These are phyloP conservation scores for Yarrowia sp. DNA, from an alignment of 805 yeast genomes.

Conservation along the genomic window DNA sequence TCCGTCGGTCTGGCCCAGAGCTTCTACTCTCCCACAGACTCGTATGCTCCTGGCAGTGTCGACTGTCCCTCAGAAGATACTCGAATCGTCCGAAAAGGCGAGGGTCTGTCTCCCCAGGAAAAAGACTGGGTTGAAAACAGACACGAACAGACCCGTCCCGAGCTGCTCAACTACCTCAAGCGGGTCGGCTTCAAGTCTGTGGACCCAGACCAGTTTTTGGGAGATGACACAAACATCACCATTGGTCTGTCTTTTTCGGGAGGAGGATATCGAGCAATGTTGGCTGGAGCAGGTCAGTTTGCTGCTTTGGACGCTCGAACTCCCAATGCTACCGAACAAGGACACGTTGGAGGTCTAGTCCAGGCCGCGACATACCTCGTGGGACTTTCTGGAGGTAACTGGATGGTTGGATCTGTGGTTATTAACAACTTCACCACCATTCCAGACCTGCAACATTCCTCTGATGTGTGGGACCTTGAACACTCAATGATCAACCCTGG, in stretches of 20 bases:
- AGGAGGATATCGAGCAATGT: conserved; percentile 90
- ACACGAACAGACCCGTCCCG: conserved; percentile 39
- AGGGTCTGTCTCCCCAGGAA: conserved; percentile 35
- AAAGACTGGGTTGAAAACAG: conserved; percentile 36
- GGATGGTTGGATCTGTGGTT: conserved; percentile 67
- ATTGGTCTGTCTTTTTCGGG: conserved; percentile 63
- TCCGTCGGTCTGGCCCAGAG: conserved; percentile 10
- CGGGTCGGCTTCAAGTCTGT: conserved; percentile 49
- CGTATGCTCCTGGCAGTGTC: conserved; percentile 48
- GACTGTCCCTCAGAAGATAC: conserved; percentile 42
- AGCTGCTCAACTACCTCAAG: conserved; percentile 53
- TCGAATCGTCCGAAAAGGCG: conserved; percentile 37
- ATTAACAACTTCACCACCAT: conserved; percentile 71
- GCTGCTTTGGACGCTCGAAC: conserved; percentile 75
- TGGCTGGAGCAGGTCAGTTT: conserved; percentile 77
- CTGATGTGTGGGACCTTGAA: conserved; percentile 64
- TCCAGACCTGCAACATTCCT: conserved; percentile 50
- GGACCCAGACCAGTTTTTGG: conserved; percentile 67
- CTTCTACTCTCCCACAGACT: conserved; percentile 39
- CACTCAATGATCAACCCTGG: conserved; percentile 59
- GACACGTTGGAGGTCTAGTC: conserved; percentile 70
- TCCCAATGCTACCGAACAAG: conserved; percentile 53
- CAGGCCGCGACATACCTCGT: conserved; percentile 65
- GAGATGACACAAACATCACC: conserved; percentile 43
- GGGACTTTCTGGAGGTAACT: conserved; percentile 80